Conservation (phyloP, 2,329 filamentous ascomycete genomes). For the Colletotrichum acutatum region DNA sequence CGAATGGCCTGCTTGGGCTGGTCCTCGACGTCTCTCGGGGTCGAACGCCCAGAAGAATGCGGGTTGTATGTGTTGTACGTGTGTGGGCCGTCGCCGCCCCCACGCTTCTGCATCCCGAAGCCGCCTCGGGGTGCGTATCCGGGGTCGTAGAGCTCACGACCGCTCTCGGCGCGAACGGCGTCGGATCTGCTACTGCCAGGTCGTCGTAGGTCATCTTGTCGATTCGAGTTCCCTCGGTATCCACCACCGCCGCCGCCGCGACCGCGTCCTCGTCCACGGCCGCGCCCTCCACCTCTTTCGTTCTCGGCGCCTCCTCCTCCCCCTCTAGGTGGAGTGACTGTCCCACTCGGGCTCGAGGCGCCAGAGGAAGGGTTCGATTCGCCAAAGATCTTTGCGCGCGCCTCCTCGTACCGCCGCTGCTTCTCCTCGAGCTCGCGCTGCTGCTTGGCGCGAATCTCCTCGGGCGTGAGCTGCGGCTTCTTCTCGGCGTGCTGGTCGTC, state of each 20-base stretch:
- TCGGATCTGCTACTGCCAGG: constrained; percentile 36
- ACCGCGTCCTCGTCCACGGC: constrained; percentile 58
- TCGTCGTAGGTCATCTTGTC: constrained; percentile 44
- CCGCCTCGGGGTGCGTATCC: constrained; percentile 74
- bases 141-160: constrained; percentile 81
- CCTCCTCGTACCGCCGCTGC: constrained; percentile 89
- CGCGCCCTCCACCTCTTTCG: constrained; percentile 50
- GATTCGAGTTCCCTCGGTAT: constrained; percentile 46
- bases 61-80: constrained; percentile 26
- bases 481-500: constrained; percentile 72
- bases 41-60: constrained; percentile 52
- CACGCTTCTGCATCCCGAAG: constrained; percentile 57
- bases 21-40: constrained; percentile 65
- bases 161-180: constrained; percentile 42
- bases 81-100: constrained; percentile 50
- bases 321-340: constrained; percentile 66
- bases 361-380: constrained; percentile 65
- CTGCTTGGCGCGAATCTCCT: constrained; percentile 82
- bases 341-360: constrained; percentile 68
- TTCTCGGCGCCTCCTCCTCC: constrained; percentile 42
- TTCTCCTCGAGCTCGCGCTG: constrained; percentile 88
- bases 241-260: constrained; percentile 49
- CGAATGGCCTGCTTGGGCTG: constrained; percentile 77
- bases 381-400: constrained; percentile 87
- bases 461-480: constrained; percentile 73